Percentiles rank a stretch among this genome's conserved stretches.
These are phyloP conservation scores for Stenogyne calaminthoides DNA, from an alignment of 305 asterid genomes.

Conservation along the genomic window DNA sequence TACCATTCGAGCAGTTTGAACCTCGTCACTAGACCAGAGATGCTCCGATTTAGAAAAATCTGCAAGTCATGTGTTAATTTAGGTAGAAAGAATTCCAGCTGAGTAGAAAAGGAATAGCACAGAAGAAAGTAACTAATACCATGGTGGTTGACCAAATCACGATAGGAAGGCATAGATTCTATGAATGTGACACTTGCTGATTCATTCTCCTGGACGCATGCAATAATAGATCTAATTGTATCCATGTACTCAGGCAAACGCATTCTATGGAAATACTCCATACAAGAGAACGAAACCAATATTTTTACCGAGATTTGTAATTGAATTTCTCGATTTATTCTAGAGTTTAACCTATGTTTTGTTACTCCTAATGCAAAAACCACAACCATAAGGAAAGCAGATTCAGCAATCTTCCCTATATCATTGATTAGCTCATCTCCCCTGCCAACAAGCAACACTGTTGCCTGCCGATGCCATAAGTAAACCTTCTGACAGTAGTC, in stretches of 20 bases:
- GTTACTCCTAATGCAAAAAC: conserved; percentile 82
- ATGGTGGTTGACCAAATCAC: conserved; percentile 50
- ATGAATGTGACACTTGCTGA: conserved; percentile 68
- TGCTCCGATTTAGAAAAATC: conserved; percentile 49
- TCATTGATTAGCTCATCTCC: conserved; percentile 49
- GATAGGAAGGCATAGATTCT: conserved; percentile 84
- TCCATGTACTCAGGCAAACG: conserved; percentile 94
- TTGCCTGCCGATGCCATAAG: conserved; percentile 63
- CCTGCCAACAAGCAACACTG: conserved; percentile 50
- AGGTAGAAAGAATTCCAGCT: conserved; percentile 11
- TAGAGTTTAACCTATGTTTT: conserved; percentile 59
- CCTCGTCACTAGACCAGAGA: conserved; percentile 75
- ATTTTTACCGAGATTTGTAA: conserved; percentile 61
- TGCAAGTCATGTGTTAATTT: conserved; percentile 37
- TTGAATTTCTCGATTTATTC: conserved; percentile 45
- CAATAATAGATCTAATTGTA: conserved; percentile 77
- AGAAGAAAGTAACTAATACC: conserved; percentile 46
- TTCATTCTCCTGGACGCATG: conserved; percentile 78
- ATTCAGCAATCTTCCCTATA: conserved; percentile 81
- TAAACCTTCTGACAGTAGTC: conserved; percentile 70
- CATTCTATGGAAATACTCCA: conserved; percentile 91
- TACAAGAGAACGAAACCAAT: conserved; percentile 80
- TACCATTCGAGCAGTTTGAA: conserved; percentile 85
- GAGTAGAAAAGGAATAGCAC: conserved; percentile 17
- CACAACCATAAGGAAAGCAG: conserved; percentile 93